Conservation (phyloP, 1,284 basidiomycete genomes). For the Phellopilus nigrolimitatus region DNA sequence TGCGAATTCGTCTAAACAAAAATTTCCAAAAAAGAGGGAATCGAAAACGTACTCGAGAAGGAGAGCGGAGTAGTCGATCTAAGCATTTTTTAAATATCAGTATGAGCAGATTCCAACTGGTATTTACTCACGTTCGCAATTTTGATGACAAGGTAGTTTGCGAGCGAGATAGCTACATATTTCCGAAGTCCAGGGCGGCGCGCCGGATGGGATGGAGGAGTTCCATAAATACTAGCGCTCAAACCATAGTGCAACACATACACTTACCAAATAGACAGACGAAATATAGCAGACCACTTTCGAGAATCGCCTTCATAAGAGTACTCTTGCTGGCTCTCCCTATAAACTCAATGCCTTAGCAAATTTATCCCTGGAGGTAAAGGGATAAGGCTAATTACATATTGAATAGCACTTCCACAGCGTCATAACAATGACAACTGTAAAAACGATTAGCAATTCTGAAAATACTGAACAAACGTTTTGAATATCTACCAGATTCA, state of each 20-base stretch:
- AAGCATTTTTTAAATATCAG: not conserved
- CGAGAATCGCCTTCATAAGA: conserved; percentile 5
- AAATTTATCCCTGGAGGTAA: no score
- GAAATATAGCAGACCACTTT: conserved; percentile 10
- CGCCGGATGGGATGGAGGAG: no score
- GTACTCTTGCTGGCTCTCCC: conserved; percentile 9
- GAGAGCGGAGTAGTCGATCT: conserved; percentile 6
- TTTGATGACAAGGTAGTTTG: conserved; percentile 8
- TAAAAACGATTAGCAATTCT: not conserved
- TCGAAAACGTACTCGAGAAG: conserved; percentile 1
- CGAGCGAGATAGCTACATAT: no score
- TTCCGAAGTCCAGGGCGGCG: no score
- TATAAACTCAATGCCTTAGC: no score
- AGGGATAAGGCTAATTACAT: not conserved
- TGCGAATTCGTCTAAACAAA: no score
- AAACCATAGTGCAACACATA: not conserved
- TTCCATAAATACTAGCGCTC: no score
- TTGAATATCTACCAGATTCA: not conserved
- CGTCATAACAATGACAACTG: conserved; percentile 9
- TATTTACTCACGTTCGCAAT: not conserved
- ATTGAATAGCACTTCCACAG: not conserved
- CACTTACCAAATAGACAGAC: conserved; percentile 11
- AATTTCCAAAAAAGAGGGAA: not conserved
- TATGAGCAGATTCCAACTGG: not conserved
- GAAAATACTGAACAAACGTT: not conserved